Evolutionary conservation across 768 basidiomycete species (phyloP).

Genomic region (Auricularia sp.): DNA sequence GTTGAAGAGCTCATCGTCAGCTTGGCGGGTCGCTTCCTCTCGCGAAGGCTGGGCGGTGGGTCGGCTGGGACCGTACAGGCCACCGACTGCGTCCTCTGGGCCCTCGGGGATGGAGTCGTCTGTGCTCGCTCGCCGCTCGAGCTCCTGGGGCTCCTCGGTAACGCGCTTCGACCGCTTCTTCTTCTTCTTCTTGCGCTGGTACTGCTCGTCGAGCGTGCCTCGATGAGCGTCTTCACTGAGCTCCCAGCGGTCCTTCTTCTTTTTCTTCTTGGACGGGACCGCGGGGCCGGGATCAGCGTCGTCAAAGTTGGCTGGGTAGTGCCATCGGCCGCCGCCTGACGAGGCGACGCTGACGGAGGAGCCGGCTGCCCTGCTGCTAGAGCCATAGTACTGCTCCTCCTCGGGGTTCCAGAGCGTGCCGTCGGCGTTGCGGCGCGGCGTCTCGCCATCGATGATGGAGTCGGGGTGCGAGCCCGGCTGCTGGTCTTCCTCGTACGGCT

Average conservation of each 20-base stretch:
- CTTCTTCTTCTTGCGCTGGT: slow-evolving; percentile 36
- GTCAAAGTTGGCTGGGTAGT: slow-evolving; percentile 77
- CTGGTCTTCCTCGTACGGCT: slow-evolving; percentile 74
- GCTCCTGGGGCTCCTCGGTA: slow-evolving; percentile 10
- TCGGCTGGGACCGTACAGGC: slow-evolving; percentile 40
- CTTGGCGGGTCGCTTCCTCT: slow-evolving; percentile 14
- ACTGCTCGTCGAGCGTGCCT: slow-evolving; percentile 31
- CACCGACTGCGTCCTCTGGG: slow-evolving; percentile 68
- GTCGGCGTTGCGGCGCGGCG: slow-evolving; percentile 27
- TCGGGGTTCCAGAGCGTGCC: slow-evolving; percentile 63
- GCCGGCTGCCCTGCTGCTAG: slow-evolving; percentile 26
- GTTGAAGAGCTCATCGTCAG: slow-evolving; percentile 37
- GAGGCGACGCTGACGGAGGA: slow-evolving; percentile 18
- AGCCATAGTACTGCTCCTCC: slow-evolving; percentile 67
- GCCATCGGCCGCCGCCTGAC: slow-evolving; percentile 56
- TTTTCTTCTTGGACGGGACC: slow-evolving; percentile 47
- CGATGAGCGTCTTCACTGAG: slow-evolving; percentile 78
- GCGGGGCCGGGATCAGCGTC: slow-evolving; percentile 33
- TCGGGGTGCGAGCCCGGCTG: slow-evolving; percentile 26
- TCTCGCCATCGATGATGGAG: slow-evolving; percentile 21
- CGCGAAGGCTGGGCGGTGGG: slow-evolving; percentile 13
- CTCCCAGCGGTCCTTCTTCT: slow-evolving; percentile 83
- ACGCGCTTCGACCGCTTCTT: slow-evolving; percentile 55
- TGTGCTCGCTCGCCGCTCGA: background rate
- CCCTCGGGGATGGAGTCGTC: slow-evolving; percentile 29